Base-by-base conservation (phyloP, 352 stramenopile genomes). In the Albugo candida region DNA sequence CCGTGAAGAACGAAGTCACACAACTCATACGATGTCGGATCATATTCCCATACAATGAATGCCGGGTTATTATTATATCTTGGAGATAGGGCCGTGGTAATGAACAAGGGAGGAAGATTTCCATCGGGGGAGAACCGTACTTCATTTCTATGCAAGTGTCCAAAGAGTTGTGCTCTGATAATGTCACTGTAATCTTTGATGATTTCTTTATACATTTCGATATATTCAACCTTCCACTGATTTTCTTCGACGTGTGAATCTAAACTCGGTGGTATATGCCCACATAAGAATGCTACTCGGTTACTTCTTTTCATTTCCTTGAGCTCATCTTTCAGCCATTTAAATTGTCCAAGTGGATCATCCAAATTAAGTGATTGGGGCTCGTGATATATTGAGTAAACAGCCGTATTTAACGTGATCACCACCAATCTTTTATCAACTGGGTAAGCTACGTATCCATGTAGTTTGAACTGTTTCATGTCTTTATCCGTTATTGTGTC, bases 111-210 rank as follows among this genome's bases (percentile, higher is more conserved):
- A 43, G 38, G 8, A 19, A 10, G 17, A 24, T 10, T 10, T 8
- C 3, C 8, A 8, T 24, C 8, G 8, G 20, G 8, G 3, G 20
- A 8, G 3, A 19, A 10, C 3, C 87, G 81, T 54, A 95, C 92
- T 64, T 96, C 87, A 53, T 95, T 65, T 14, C 72, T 85, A 62
- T 96, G 87, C 5, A 95, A 64, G 60, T 96, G 87, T 5, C 82
- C 87, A 67, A 93, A 96, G 39, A 96, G 57, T 56, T 91, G 77
- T 1, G 69, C 65, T 55, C 94, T 82, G 38, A 94, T 63, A 41
- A 82, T 58, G 17, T 70, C n/a, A n/a, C n/a, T n/a, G n/a, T n/a
- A n/a, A n/a, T n/a, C n/a, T n/a, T n/a, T n/a, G n/a, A n/a, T n/a
- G n/a, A n/a, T n/a, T n/a, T n/a, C 59, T 0, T 63, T 34, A 67